Conservation (phyloP, 177 flowering plant genomes). For the Vitis hybrid region DNA sequence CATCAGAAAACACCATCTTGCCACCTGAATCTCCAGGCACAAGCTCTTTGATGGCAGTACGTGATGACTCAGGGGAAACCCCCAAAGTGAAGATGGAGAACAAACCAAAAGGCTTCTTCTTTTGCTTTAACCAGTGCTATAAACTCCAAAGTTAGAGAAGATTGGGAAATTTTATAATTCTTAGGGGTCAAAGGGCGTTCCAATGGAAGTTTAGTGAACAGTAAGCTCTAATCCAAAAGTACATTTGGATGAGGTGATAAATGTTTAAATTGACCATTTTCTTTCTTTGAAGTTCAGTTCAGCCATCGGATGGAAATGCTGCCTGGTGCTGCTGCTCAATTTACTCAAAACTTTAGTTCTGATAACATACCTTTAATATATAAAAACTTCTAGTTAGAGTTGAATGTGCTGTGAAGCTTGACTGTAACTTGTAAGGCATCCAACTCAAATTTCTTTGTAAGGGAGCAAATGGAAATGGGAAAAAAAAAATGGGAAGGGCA, state of each 20-base stretch:
- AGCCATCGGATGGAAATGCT: not conserved
- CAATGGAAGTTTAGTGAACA: not conserved
- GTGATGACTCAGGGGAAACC: conserved; percentile 36
- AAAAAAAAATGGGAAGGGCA: too few relatives aligned
- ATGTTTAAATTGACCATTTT: conserved; percentile 8
- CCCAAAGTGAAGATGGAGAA: conserved; percentile 37
- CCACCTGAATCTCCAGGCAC: conserved; percentile 72
- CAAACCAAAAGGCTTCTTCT: conserved; percentile 38
- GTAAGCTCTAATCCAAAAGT: not conserved
- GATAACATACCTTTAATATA: not conserved
- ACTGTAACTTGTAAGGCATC: conserved; percentile 1
- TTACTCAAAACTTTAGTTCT: too few relatives aligned
- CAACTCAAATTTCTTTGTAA: not conserved
- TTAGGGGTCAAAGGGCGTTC: not conserved
- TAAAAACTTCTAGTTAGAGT: not conserved
- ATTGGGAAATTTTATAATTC: not conserved
- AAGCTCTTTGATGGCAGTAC: conserved; percentile 49
- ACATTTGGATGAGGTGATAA: conserved; percentile 8
- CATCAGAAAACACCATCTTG: conserved; percentile 53
- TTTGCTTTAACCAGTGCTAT: conserved; percentile 50
- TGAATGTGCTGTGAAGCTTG: not conserved
- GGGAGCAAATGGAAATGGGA: not conserved
- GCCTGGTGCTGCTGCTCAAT: not conserved
- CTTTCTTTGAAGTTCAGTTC: not conserved
- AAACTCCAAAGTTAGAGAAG: conserved; percentile 12